Base-by-base conservation (phyloP, 208 protist genomes). In the Leishmania braziliensis region DNA sequence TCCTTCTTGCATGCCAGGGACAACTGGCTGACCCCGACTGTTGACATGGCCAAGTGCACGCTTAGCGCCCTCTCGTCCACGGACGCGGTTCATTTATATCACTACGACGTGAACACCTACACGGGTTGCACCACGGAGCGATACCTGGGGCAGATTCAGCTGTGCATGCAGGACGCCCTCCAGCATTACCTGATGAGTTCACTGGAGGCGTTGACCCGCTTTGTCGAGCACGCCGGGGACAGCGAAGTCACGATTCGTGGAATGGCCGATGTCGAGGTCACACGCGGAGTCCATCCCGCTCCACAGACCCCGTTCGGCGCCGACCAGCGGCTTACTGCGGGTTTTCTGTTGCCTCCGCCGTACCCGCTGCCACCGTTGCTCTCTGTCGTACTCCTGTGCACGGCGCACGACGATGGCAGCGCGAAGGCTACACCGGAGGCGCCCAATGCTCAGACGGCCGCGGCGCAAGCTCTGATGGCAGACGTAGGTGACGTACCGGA, bases 81-180 rank as follows among this genome's bases (percentile, higher is more conserved):
- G 26, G 87, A 90, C 26, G 89, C 92, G 26, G 85, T 98, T 18
- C 89, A 95, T 89, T 78, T 99, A 12, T 29, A 94, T 20, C 95
- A 98, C 83, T 93, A 83, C 73, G 85, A 92, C 39, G 80, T 91
- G 75, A 92, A 98, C 46, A 91, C 95, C 60, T 99, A 99, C 87
- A 88, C 86, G 12, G 93, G 96, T 50, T 93, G 89, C 65, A 99
- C 98, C 80, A 97, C 98, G 10, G 96, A 99, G 82, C 86, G 92
- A 18, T 95, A 99, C 79, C 88, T 99, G 85, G 89, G 78, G 68
- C 91, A 90, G 53, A 84, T 99, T 70, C 95, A 95, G 75, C 86
- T 97, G 50, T 91, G 98, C 82, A 99, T 99, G 98, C 89, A 99
- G 84, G 95, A 98, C 79, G 80, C 92, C 0, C 82, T 98, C 46